phyloP scores from a whole-genome alignment of 257 asterid species.

The Rehmannia glutinosa region DNA sequence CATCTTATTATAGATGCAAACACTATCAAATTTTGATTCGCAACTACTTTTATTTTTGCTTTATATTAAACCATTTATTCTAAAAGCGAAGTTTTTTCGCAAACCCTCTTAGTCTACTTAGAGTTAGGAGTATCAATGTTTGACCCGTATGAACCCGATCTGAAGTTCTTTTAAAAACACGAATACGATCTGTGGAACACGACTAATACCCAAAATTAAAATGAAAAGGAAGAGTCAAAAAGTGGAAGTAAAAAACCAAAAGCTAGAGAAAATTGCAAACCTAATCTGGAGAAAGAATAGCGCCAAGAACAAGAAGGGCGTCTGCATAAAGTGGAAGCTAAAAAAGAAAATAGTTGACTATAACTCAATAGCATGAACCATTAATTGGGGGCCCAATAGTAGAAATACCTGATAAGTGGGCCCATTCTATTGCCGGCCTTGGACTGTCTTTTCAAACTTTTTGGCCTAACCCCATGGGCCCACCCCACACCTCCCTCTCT shows the following conservation, averaged over 20 bases:
- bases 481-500: background rate
- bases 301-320: background rate
- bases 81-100: too few species aligned
- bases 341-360: constrained; percentile 19
- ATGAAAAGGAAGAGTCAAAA: background rate
- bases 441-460: constrained; percentile 32
- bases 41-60: too few species aligned
- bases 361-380: background rate
- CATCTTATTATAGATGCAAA: too few species aligned
- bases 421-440: constrained; percentile 38
- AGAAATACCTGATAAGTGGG: constrained; percentile 30
- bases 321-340: constrained; percentile 19
- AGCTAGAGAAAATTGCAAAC: background rate
- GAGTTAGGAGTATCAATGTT: too few species aligned
- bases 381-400: constrained; percentile 35
- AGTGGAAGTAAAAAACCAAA: background rate
- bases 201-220: too few species aligned
- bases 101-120: too few species aligned
- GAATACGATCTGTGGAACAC: too few species aligned
- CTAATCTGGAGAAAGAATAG: background rate
- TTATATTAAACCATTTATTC: too few species aligned
- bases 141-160: too few species aligned
- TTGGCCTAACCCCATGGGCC: background rate
- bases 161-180: too few species aligned
- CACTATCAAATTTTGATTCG: too few species aligned